Conservation (phyloP, 495 filamentous ascomycete genomes). For the Neurospora sp. region DNA sequence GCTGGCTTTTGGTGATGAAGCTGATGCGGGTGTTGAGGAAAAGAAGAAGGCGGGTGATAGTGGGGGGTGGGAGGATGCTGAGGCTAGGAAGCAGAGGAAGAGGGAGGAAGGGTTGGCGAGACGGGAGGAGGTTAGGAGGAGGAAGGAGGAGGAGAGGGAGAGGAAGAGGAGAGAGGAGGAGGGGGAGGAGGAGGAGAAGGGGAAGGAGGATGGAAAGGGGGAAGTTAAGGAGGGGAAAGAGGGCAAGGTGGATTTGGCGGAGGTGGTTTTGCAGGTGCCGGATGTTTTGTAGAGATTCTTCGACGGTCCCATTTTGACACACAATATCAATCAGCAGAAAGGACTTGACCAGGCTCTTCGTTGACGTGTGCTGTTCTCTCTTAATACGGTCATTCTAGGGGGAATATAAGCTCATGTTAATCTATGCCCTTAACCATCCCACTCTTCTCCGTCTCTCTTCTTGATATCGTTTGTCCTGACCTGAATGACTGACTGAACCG, state of each 20-base stretch:
- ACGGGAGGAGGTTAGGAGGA: conserved; percentile 24
- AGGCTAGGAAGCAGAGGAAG: conserved; percentile 48
- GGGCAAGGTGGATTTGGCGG: conserved; percentile 10
- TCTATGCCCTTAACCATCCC: neutral
- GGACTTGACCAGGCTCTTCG: neutral
- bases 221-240: conserved; percentile 5
- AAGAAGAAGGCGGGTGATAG: conserved; percentile 7
- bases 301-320: neutral
- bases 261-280: conserved; percentile 6
- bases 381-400: neutral
- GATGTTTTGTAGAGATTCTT: conserved; percentile 4
- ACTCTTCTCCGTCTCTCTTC: neutral
- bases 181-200: conserved; percentile 6
- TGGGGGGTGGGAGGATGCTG: conserved; percentile 47
- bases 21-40: neutral
- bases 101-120: conserved; percentile 49
- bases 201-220: neutral
- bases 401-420: neutral
- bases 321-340: neutral
- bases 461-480: neutral
- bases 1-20: conserved; percentile 13
- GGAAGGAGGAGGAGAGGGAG: conserved; percentile 2
- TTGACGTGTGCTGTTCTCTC: neutral
- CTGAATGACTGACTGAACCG: neutral
- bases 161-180: neutral